These are phyloP conservation scores for Pyrenula aspistea DNA, from an alignment of 495 filamentous ascomycete species.

Conservation along the genomic window DNA sequence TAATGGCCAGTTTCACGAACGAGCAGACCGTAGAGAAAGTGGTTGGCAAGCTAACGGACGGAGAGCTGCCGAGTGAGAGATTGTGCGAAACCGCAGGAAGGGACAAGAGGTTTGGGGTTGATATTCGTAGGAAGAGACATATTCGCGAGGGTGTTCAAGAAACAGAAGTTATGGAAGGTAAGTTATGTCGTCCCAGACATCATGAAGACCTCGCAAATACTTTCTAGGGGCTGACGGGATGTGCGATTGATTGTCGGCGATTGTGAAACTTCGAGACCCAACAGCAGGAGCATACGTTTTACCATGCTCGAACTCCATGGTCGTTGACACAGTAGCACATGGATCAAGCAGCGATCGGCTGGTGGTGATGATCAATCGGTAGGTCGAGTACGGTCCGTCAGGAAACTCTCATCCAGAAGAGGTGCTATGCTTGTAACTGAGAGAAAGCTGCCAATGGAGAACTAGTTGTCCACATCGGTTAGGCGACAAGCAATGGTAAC, in stretches of 20 bases:
- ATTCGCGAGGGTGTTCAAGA: slow-evolving; percentile 46
- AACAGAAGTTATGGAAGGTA: slow-evolving; percentile 46
- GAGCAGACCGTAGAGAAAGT: slow-evolving; percentile 44
- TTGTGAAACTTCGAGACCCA: no score
- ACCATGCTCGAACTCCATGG: no score
- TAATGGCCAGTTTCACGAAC: slow-evolving; percentile 65
- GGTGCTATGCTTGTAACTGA: no score
- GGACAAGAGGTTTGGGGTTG: slow-evolving; percentile 52
- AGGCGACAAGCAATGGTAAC: no score
- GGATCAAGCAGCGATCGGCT: no score
- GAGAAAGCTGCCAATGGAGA: no score
- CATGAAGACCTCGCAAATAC: background rate
- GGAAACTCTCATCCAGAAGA: no score
- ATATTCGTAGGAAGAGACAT: slow-evolving; percentile 23
- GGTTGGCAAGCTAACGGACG: slow-evolving; percentile 46
- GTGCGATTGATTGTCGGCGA: slow-evolving; percentile 23
- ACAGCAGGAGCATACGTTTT: no score
- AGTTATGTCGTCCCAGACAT: slow-evolving; percentile 6
- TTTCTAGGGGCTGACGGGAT: slow-evolving; percentile 33
- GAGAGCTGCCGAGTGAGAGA: slow-evolving; percentile 24
- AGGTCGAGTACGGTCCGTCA: no score
- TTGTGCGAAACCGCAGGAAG: slow-evolving; percentile 26
- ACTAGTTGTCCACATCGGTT: no score
- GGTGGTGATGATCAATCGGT: no score
- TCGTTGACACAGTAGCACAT: no score